phyloP scores from a whole-genome alignment of 768 basidiomycete genomes.

The Naematelia aurantialba region DNA sequence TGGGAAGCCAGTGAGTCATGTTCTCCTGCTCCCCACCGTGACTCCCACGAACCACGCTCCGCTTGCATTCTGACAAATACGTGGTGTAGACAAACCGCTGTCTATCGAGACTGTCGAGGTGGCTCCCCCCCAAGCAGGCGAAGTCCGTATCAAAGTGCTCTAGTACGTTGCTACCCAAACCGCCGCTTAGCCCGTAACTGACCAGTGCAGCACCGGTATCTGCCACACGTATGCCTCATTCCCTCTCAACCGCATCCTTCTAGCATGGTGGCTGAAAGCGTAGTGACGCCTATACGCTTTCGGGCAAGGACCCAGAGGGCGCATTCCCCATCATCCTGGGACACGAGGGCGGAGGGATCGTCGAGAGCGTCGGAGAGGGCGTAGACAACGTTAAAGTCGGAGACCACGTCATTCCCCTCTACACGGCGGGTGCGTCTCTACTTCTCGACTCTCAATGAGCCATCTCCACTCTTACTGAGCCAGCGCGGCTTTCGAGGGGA shows the following conservation, averaged over 20 bases:
- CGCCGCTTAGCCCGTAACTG: slow-evolving; percentile 2
- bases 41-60: background rate
- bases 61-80: background rate
- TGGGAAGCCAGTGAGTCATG: slow-evolving; percentile 80
- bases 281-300: slow-evolving; percentile 87
- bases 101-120: slow-evolving; percentile 90
- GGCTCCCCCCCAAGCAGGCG: slow-evolving; percentile 79
- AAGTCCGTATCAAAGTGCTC: slow-evolving; percentile 89
- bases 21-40: background rate
- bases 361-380: slow-evolving; percentile 94
- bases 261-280: slow-evolving; percentile 1
- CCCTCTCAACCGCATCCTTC: background rate
- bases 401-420: slow-evolving; percentile 95
- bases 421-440: slow-evolving; percentile 71
- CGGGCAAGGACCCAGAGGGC: slow-evolving; percentile 93
- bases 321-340: slow-evolving; percentile 89
- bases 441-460: too few species aligned
- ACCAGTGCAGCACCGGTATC: slow-evolving; percentile 67
- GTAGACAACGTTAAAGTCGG: slow-evolving; percentile 78
- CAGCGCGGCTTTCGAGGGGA: too few species aligned
- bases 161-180: slow-evolving; percentile 52
- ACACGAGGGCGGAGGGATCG: slow-evolving; percentile 64
- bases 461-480: too few species aligned
- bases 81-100: slow-evolving; percentile 53
- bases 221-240: slow-evolving; percentile 76